These are phyloP conservation scores for Phaeophleospora eucalypticola DNA, from an alignment of 2,329 filamentous ascomycete genomes.

Conservation along the genomic window DNA sequence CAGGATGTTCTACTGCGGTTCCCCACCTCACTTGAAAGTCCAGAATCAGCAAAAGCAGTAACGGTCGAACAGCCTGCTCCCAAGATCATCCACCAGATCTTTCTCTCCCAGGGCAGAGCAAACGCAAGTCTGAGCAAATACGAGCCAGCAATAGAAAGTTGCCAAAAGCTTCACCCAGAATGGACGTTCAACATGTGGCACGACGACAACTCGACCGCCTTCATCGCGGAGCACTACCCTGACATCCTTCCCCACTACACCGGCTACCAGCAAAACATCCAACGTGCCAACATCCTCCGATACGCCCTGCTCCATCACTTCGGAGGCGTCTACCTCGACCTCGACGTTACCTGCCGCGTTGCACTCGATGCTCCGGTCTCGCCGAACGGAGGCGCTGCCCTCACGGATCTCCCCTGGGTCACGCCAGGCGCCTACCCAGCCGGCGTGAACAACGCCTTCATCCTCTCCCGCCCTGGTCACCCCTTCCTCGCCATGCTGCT, in stretches of 20 bases:
- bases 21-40: background rate
- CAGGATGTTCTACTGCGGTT: conserved; percentile 21
- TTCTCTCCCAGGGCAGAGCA: conserved; percentile 18
- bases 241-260: conserved; percentile 22
- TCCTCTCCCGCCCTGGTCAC: conserved; percentile 24
- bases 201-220: conserved; percentile 19
- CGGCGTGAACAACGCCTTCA: conserved; percentile 32
- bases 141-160: conserved; percentile 19
- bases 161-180: conserved; percentile 20
- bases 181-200: conserved; percentile 27
- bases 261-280: conserved; percentile 26
- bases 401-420: conserved; percentile 23
- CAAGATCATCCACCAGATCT: conserved; percentile 28
- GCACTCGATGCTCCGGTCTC: conserved; percentile 18
- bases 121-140: conserved; percentile 20
- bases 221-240: conserved; percentile 26
- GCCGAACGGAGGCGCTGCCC: conserved; percentile 4
- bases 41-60: conserved; percentile 2
- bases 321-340: conserved; percentile 29
- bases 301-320: conserved; percentile 27
- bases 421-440: conserved; percentile 28
- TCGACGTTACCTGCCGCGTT: conserved; percentile 26
- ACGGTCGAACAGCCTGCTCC: conserved; percentile 13
- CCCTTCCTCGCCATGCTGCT: conserved; percentile 23
- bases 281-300: conserved; percentile 29